Base-by-base conservation (phyloP, 305 asterid species). In the Striga hermonthica region DNA sequence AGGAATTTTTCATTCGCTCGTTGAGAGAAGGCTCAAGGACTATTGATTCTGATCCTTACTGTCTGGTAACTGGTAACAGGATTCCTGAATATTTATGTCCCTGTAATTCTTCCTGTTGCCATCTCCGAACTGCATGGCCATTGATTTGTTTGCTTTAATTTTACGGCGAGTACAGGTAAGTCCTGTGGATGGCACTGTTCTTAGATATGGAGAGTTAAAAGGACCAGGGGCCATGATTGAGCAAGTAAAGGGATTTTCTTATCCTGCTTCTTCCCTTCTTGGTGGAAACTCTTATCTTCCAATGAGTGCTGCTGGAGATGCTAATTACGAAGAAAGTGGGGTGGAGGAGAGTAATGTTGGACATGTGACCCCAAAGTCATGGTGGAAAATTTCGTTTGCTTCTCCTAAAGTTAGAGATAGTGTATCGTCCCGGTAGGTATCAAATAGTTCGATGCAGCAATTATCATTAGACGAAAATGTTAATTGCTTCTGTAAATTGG, bases 51-150 rank as follows among this genome's bases (percentile, higher is more conserved):
- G 83, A 83, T 69, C 94, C 87, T 66, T 68, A 74, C 79, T 78
- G 90, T 79, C 97, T 92, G 98, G 98, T 92, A 92, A 86, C 91
- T 84, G 92, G 93, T 89, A 80, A 79, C 97, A 66, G 74, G 81
- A 62, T 74, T 81, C 73, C 71, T 63, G 65, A 67, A 65, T 62
- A 71, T 73, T 34, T 52, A 11, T 61, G 61, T 64, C 58, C 69
- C 76, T 22, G 2, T 22, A 22, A 22, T 66, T 63, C 57, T 49
- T 14, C 10, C 57, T 57, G 14, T 15, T 67, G 68, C 60, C 48
- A 53, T 69, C 64, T 54, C 54, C 48, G 50, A 44, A 67, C 61
- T 65, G 61, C 49, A 66, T 45, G 67, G 63, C 54, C 50, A 56
- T 55, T 44, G 43, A 57, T 47, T 53, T 65, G n/a, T 47, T 53